Evolutionary conservation across 345 rosid species (phyloP).

Genomic region (Gossypium thurberi): DNA sequence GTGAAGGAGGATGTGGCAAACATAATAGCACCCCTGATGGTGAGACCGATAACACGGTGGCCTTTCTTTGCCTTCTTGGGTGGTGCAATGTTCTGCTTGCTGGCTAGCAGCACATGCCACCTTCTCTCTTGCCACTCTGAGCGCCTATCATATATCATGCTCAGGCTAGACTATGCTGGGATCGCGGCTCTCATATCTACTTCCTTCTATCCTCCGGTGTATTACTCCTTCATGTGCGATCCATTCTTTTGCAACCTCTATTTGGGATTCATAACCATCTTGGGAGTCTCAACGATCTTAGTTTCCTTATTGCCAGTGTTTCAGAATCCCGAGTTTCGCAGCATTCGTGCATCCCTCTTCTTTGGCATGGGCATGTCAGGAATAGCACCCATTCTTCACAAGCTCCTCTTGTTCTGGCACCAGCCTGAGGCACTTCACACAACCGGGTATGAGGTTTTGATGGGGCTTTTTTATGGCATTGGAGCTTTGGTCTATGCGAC

Average conservation of each 20-base stretch:
- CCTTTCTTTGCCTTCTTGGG: slow-evolving; percentile 87
- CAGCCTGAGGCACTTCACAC: slow-evolving; percentile 91
- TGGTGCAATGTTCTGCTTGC: slow-evolving; percentile 94
- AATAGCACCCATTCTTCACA: slow-evolving; percentile 68
- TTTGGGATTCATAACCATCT: slow-evolving; percentile 68
- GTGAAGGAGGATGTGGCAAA: slow-evolving; percentile 72
- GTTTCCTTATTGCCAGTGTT: slow-evolving; percentile 75
- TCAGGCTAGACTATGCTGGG: slow-evolving; percentile 83
- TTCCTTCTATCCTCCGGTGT: slow-evolving; percentile 84
- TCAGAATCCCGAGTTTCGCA: slow-evolving; percentile 70
- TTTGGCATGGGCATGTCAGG: slow-evolving; percentile 85
- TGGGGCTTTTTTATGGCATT: slow-evolving; percentile 66
- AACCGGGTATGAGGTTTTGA: slow-evolving; percentile 71
- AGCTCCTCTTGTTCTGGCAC: slow-evolving; percentile 67
- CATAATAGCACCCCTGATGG: slow-evolving; percentile 62
- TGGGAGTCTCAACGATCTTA: slow-evolving; percentile 60
- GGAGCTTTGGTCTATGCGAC: slow-evolving; percentile 79
- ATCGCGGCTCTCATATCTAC: slow-evolving; percentile 83
- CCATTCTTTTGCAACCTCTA: slow-evolving; percentile 92
- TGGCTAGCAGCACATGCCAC: slow-evolving; percentile 84
- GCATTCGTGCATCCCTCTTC: slow-evolving; percentile 65
- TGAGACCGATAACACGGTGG: slow-evolving; percentile 83
- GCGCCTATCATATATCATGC: slow-evolving; percentile 79
- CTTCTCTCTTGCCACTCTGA: slow-evolving; percentile 87
- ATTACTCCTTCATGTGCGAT: slow-evolving; percentile 86